A percentile compares a stretch with the other conserved stretches of the same genome.
phyloP scores from a whole-genome alignment of 2,329 filamentous ascomycete genomes.

The Aureobasidium sp. region DNA sequence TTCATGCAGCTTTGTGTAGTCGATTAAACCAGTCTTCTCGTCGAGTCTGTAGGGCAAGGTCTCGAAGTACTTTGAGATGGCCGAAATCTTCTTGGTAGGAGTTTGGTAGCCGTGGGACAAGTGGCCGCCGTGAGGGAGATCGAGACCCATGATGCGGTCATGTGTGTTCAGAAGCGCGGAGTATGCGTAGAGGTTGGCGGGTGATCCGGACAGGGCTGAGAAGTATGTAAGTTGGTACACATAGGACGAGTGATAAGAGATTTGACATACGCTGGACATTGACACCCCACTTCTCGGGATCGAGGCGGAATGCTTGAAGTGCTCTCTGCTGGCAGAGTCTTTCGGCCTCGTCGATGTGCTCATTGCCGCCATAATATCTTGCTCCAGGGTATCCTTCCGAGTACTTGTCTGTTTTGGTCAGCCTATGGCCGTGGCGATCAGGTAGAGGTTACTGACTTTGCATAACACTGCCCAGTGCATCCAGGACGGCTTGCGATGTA shows the following conservation, averaged over 20 bases:
- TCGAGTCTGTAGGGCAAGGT: conserved; percentile 94
- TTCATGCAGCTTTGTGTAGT: conserved; percentile 89
- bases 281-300: conserved; percentile 86
- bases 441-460: conserved; percentile 56
- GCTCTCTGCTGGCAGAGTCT: conserved; percentile 84
- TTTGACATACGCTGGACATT: conserved; percentile 70
- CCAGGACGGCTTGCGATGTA: conserved; percentile 84
- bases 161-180: conserved; percentile 88
- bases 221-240: conserved; percentile 15
- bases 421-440: background rate
- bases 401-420: conserved; percentile 64
- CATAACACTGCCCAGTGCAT: conserved; percentile 90
- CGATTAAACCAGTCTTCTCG: conserved; percentile 87
- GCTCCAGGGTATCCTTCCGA: conserved; percentile 96
- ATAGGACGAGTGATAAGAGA: background rate
- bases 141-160: conserved; percentile 93
- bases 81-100: conserved; percentile 74
- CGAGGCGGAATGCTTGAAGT: conserved; percentile 76
- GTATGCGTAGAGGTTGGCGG: conserved; percentile 76
- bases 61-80: conserved; percentile 98
- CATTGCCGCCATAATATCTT: conserved; percentile 93
- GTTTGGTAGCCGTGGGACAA: conserved; percentile 97
- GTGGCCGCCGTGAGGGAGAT: conserved; percentile 93
- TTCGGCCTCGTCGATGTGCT: conserved; percentile 90
- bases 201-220: conserved; percentile 61